Conservation (phyloP, 2,329 filamentous ascomycete species). For the Stagonosporopsis chrysanthemi region DNA sequence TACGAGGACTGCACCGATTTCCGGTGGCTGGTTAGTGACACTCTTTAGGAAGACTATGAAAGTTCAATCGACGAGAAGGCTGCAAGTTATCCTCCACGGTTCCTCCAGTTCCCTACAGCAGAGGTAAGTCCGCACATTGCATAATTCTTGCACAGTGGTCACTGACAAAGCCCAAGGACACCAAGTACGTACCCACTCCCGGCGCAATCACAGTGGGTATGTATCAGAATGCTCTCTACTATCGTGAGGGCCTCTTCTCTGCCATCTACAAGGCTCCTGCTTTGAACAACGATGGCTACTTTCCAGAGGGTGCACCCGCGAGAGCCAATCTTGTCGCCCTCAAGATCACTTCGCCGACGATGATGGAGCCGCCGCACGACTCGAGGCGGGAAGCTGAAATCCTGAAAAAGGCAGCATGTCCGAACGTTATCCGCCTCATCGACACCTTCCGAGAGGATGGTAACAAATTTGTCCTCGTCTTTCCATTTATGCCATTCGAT, state of each 20-base stretch:
- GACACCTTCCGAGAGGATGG: conserved; percentile 75
- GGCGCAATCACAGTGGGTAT: conserved; percentile 58
- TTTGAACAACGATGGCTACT: conserved; percentile 45
- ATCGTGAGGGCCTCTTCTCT: conserved; percentile 77
- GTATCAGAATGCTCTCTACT: conserved; percentile 64
- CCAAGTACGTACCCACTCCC: conserved; percentile 45
- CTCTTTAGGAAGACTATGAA: conserved; percentile 46
- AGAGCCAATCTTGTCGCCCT: conserved; percentile 66
- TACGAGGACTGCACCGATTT: conserved; percentile 45
- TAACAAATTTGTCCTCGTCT: conserved; percentile 78
- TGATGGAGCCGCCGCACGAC: conserved; percentile 81
- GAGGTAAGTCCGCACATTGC: conserved; percentile 26
- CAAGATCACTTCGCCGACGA: conserved; percentile 82
- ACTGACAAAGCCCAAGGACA: conserved; percentile 27
- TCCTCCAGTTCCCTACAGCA: conserved; percentile 35
- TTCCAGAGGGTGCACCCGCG: conserved; percentile 25
- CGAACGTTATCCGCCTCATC: conserved; percentile 71
- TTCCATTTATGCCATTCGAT: conserved; percentile 81
- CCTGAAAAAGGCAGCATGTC: conserved; percentile 64
- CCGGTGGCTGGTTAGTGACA: conserved; percentile 23
- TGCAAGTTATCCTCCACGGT: conserved; percentile 25
- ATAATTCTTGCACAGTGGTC: neutral
- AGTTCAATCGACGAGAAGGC: conserved; percentile 35
- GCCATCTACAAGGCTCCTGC: conserved; percentile 75
- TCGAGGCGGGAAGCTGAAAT: conserved; percentile 81